Conservation (phyloP, 1,139 yeast species). For the Candida tropicalis region DNA sequence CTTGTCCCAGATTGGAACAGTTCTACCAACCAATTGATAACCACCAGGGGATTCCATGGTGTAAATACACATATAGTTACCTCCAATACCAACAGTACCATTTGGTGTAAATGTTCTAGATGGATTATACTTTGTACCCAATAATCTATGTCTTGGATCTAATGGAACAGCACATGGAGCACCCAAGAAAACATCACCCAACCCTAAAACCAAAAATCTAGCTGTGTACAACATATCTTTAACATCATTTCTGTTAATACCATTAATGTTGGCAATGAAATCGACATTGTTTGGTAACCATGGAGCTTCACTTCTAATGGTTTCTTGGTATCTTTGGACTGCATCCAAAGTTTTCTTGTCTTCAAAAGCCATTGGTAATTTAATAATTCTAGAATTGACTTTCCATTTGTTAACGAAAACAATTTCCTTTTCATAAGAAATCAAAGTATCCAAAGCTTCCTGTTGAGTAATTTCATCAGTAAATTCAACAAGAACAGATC, state of each 20-base stretch:
- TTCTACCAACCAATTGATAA: conserved; percentile 93
- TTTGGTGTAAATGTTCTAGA: conserved; percentile 95
- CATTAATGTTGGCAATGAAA: conserved; percentile 87
- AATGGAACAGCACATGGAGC: conserved; percentile 98
- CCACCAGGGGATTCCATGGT: conserved; percentile 99
- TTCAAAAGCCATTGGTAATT: conserved; percentile 95
- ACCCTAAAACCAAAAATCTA: conserved; percentile 86
- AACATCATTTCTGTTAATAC: conserved; percentile 72
- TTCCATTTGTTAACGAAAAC: conserved; percentile 78
- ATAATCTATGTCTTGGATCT: conserved; percentile 91
- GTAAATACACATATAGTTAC: conserved; percentile 97
- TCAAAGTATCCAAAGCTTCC: conserved; percentile 61
- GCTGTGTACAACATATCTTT: conserved; percentile 86
- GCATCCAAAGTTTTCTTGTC: conserved; percentile 87
- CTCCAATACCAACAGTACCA: conserved; percentile 97
- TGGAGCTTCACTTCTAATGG: conserved; percentile 90
- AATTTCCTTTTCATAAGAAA: conserved; percentile 76
- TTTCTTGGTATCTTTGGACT: conserved; percentile 87
- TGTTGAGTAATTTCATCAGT: conserved; percentile 66
- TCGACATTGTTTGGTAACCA: conserved; percentile 98
- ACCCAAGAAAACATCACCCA: conserved; percentile 96
- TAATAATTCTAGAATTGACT: conserved; percentile 78
- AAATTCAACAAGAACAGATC: conserved; percentile 88
- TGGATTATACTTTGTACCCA: conserved; percentile 95
- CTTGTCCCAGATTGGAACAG: conserved; percentile 98